Evolutionary conservation across 345 rosid species (phyloP), one percentile per base, ranked within the genome.

Genomic region (Acer negundo): DNA sequence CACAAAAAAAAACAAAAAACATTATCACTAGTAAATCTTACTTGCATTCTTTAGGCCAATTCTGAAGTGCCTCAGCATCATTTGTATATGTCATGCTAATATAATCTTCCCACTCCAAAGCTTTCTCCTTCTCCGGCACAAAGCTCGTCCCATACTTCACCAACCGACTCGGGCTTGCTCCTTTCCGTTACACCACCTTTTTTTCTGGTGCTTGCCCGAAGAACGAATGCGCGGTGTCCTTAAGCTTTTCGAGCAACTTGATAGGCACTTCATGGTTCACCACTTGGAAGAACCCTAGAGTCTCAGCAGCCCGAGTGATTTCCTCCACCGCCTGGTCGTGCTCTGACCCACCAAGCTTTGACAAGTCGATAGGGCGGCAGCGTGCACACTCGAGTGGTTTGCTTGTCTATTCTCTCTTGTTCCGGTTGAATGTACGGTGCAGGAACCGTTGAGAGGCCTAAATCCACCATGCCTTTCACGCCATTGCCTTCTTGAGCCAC

Each of bases 41-140:
- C 91, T 83, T 83, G 89, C 86, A 86, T 47, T 72, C 84, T 7
- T 42, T 66, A 17, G 91, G 91, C 91, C 93, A 90, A 31, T 82
- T 75, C 51, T 85, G 76, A 77, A 84, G 83, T 28, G 90, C 93
- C 35, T 86, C 91, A 53, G 35, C 75, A 77, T 90, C 90, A 64
- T 65, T 84, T 67, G 89, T 90, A 67, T 88, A 90, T 9, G 31
- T 64, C 87, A 88, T 82, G 75, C 86, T 86, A 71, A 88, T 68
- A 67, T 90, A 90, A 69, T 88, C 90, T 49, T 90, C 88, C 93
- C 91, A 90, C 75, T 90, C 93, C 75, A 90, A 77, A 7, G 89
- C 90, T 74, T 80, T 83, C 82, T 90, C 90, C 75, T 88, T 88
- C 68, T 85, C 89, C 0, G 93, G 91, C 56, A 79, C 85, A 63